Evolutionary conservation across 768 basidiomycete species (phyloP).

Genomic region (Cyclocybe cylindracea): DNA sequence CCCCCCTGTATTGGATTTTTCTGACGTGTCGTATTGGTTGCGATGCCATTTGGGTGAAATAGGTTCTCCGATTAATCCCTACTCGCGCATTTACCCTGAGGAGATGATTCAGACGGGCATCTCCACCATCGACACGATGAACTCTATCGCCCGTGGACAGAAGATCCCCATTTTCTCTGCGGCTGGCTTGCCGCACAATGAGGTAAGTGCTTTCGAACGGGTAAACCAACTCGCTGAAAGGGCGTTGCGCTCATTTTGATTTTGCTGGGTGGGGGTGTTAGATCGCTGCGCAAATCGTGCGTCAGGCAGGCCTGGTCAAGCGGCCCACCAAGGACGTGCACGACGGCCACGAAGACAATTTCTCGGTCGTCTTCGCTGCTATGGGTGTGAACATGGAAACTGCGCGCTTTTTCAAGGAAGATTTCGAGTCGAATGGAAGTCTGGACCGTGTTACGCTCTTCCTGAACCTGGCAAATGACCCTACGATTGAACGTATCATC

Average conservation of each 20-base stretch:
- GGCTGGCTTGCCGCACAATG: constrained; percentile 97
- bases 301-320: constrained; percentile 97
- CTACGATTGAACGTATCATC: constrained; percentile 99
- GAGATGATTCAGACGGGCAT: constrained; percentile 99
- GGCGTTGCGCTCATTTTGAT: neutral
- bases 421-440: constrained; percentile 98
- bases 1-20: neutral
- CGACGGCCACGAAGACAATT: constrained; percentile 99
- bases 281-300: constrained; percentile 99
- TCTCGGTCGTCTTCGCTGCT: constrained; percentile 98
- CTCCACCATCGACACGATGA: constrained; percentile 97
- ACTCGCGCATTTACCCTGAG: constrained; percentile 98
- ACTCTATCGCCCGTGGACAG: constrained; percentile 99
- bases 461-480: constrained; percentile 98
- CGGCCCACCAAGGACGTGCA: constrained; percentile 96
- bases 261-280: constrained; percentile 26
- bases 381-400: constrained; percentile 99
- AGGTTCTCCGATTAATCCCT: constrained; percentile 99
- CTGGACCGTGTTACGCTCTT: constrained; percentile 97
- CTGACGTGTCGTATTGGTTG: neutral
- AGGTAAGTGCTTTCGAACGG: constrained; percentile 51
- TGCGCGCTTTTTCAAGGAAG: constrained; percentile 98
- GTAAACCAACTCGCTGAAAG: constrained; percentile 4
- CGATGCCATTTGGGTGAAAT: neutral
- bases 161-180: constrained; percentile 99